phyloP scores from a whole-genome alignment of 176 grass and related monocot species.

The Bothriochloa decipiens region DNA sequence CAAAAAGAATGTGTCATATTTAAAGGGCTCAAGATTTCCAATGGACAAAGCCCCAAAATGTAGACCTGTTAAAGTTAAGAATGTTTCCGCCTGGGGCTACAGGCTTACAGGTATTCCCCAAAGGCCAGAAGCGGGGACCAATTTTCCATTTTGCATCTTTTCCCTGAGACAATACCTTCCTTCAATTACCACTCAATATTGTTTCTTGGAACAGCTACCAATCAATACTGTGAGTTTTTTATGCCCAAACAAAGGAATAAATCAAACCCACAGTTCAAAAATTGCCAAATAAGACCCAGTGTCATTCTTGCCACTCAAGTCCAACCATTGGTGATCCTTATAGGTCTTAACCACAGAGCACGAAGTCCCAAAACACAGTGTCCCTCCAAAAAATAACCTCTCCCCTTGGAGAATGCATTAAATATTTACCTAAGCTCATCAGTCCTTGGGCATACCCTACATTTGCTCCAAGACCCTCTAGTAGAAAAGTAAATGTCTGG shows the following conservation, averaged over 20 bases:
- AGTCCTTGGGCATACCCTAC: background rate
- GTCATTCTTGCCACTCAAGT: background rate
- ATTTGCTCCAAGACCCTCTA: background rate
- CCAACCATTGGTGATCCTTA: background rate
- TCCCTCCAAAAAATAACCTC: background rate
- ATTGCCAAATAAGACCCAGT: background rate
- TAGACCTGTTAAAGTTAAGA: too few relatives aligned
- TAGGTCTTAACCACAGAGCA: background rate
- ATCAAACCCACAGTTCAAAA: conserved; percentile 6
- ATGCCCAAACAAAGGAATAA: background rate
- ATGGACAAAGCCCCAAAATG: too few relatives aligned
- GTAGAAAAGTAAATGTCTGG: background rate
- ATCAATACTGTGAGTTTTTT: background rate
- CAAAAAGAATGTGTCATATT: conserved; percentile 3
- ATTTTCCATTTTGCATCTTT: conserved; percentile 14
- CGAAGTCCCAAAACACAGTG: background rate
- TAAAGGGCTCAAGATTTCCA: background rate
- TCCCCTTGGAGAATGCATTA: background rate
- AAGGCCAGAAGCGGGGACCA: background rate
- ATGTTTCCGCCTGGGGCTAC: too few relatives aligned
- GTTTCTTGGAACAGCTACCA: too few relatives aligned
- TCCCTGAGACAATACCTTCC: background rate
- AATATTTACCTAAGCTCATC: too few relatives aligned
- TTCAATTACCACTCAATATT: background rate
- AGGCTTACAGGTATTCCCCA: too few relatives aligned